phyloP scores from a whole-genome alignment of 2,329 filamentous ascomycete genomes.

The Talaromyces albobiverticillius region DNA sequence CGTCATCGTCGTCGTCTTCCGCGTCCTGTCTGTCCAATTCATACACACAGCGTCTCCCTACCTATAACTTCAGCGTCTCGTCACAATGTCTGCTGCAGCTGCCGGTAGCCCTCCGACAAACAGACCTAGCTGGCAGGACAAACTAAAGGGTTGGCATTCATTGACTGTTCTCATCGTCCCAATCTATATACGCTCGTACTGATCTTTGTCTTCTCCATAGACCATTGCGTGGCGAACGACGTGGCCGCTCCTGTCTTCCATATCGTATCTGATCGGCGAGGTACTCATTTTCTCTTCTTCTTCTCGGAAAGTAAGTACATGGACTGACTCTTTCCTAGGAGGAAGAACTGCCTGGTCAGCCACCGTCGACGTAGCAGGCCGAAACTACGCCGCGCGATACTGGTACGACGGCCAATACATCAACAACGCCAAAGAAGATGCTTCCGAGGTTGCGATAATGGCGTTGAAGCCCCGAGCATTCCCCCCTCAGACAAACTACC shows the following conservation, averaged over 20 bases:
- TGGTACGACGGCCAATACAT: conserved; percentile 91
- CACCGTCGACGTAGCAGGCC: conserved; percentile 68
- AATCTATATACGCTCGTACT: background rate
- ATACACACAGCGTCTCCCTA: background rate
- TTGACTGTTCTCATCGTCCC: background rate
- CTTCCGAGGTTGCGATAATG: conserved; percentile 70
- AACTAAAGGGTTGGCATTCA: conserved; percentile 48
- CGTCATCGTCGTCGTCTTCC: background rate
- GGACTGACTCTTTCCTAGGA: conserved; percentile 49
- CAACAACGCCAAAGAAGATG: conserved; percentile 85
- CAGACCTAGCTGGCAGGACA: conserved; percentile 53
- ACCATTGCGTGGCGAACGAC: conserved; percentile 56
- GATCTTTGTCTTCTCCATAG: conserved; percentile 35
- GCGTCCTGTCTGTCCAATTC: background rate
- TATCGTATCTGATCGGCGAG: conserved; percentile 72
- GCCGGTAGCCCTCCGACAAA: conserved; percentile 22
- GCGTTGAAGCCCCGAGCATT: conserved; percentile 27
- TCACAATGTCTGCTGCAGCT: conserved; percentile 24
- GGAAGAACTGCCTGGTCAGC: conserved; percentile 90
- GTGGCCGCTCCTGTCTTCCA: conserved; percentile 61
- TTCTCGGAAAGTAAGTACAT: background rate
- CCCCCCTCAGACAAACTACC: conserved; percentile 21
- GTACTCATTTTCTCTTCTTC: conserved; percentile 46
- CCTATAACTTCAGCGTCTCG: background rate
- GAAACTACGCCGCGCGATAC: conserved; percentile 68